Evolutionary conservation across 192 early-diverging fungal genomes (phyloP).

Genomic region (Entophlyctis luteolus): DNA sequence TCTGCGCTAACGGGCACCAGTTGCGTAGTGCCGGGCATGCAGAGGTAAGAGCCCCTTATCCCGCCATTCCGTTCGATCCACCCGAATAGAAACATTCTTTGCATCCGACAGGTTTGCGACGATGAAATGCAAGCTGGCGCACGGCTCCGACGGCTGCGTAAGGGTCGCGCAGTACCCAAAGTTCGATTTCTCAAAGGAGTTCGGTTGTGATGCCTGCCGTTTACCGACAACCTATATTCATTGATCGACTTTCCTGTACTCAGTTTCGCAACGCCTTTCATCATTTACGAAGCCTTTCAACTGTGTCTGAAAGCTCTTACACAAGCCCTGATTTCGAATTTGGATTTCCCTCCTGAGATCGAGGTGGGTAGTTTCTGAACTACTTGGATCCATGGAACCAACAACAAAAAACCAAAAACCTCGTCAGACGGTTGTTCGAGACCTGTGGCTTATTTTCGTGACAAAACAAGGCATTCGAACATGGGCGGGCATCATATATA

Average conservation of each 20-base stretch:
- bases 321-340: neutral
- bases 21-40: neutral
- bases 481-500: neutral
- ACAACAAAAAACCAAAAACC: no score
- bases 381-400: neutral
- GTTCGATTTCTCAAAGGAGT: constrained; percentile 16
- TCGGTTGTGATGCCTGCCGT: neutral
- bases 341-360: neutral
- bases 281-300: constrained; percentile 15
- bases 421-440: constrained; percentile 1
- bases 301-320: constrained; percentile 3
- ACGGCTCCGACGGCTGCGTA: neutral
- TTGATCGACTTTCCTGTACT: neutral
- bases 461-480: constrained; percentile 6
- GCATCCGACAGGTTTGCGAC: neutral
- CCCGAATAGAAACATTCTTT: neutral
- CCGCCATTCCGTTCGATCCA: neutral
- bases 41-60: neutral
- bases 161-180: neutral
- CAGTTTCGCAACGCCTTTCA: neutral
- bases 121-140: constrained; percentile 6
- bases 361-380: neutral
- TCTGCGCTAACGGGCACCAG: constrained; percentile 21
- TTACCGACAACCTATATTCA: neutral
- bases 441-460: constrained; percentile 14